Conservation (phyloP, 768 basidiomycete genomes). For the Trametopsis cervina region DNA sequence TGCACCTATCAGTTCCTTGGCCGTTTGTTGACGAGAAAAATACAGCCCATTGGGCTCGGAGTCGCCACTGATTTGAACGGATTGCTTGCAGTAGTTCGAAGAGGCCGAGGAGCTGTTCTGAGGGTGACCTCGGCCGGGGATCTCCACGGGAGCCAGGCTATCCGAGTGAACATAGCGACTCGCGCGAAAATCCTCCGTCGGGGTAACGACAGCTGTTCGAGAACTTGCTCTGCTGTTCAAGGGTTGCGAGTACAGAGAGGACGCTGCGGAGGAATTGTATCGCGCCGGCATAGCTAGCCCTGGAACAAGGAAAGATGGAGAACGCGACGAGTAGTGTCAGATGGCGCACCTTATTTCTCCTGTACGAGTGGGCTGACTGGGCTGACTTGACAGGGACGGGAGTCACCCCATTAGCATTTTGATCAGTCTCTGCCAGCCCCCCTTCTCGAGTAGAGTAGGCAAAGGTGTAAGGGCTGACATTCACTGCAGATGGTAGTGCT, state of each 20-base stretch:
- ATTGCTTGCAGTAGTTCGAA: neutral
- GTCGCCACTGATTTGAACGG: slow-evolving; percentile 1
- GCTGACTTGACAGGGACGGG: too few relatives aligned
- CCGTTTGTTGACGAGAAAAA: slow-evolving; percentile 24
- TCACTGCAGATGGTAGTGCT: too few relatives aligned
- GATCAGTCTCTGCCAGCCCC: too few relatives aligned
- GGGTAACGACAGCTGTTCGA: slow-evolving; percentile 3
- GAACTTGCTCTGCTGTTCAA: slow-evolving; percentile 9
- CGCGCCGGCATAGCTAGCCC: neutral
- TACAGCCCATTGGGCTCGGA: slow-evolving; percentile 12
- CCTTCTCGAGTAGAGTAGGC: too few relatives aligned
- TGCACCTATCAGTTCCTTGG: slow-evolving; percentile 46
- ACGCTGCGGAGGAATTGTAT: neutral
- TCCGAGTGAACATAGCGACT: slow-evolving; percentile 7
- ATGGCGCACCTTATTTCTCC: too few relatives aligned
- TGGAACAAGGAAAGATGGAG: too few relatives aligned
- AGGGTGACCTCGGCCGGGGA: neutral
- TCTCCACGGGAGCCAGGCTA: neutral
- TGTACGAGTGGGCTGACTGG: too few relatives aligned
- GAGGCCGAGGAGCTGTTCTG: neutral
- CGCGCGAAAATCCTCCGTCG: slow-evolving; percentile 5
- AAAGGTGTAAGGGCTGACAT: too few relatives aligned
- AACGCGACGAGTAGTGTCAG: too few relatives aligned
- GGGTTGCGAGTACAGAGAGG: neutral
- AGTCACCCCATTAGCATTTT: too few relatives aligned